Evolutionary conservation across 2,329 filamentous ascomycete species (phyloP), one percentile per base, ranked within the genome.

Genomic region (Alternaria brassicae): DNA sequence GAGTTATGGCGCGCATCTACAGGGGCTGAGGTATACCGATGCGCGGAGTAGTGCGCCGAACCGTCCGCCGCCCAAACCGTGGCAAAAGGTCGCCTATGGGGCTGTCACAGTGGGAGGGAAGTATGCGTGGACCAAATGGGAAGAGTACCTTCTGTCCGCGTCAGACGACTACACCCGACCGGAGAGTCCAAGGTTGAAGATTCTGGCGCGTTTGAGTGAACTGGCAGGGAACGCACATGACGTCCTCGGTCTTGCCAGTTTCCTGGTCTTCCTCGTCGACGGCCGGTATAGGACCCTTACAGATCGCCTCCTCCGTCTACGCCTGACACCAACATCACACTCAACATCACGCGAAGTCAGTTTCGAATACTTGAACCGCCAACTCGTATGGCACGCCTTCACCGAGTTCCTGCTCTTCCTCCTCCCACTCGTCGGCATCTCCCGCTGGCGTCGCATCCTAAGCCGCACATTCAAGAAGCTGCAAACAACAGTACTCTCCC

Each of bases 351-450:
- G 94, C 30, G 93, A 98, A 78, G 93, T 99, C 25, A 96, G 92
- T 1, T 98, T 99, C 75, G 95, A 99, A 79, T 98, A 97, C 72
- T 86, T 98, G 49, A 99, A 99, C 77, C 89, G 95, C 47, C 95
- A 99, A 80, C 87, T 99, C 10, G 95, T 99, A 36, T 99, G 95
- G 95, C 95, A 99, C 79, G 95, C 95, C n/a, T 97, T 99, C 72
- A 99, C 95, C 25, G 95, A 99, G 77, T 99, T 99, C 71, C 83
- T 99, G n/a, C 86, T 99, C 30, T 99, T 98, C 77, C 86, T 98
- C 17, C 84, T 99, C n/a, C 95, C 95, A 0, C 85, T 99, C n/a
- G 91, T 99, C 40, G 95, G 95, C 51, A 94, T 99, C 68, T 90
- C 91, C 72, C 87, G 93, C 66, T 99, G 95, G 95, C 87, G 92